Base-by-base conservation (phyloP, 2,329 filamentous ascomycete genomes). In the Calonectria henricotiae region DNA sequence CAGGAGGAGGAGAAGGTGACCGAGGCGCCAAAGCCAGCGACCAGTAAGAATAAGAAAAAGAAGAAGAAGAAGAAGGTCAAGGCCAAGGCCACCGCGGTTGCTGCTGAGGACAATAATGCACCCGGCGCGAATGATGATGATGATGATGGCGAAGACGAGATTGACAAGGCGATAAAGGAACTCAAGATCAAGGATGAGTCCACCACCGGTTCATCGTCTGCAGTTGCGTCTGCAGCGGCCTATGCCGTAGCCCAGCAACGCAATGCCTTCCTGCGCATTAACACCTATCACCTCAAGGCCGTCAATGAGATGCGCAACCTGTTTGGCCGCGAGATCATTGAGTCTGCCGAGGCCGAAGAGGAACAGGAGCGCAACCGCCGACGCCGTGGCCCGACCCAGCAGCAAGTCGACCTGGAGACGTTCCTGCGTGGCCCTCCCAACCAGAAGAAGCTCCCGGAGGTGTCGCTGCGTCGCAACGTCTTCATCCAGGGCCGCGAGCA, bases 401-500 rank as follows among this genome's bases (percentile, higher is more conserved):
- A 86, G 68, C 85, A 89, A 55, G 85, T 89, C 9, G 91, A 92
- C 69, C 82, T 90, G 55, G 87, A 90, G 78, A 87, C 85, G 0
- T 89, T 84, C 69, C 81, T 90, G 27, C 85, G 84, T 66, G 85
- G 87, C 5, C 88, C 88, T 17, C 87, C 89, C 27, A 87, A 88
- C 1, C 76, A 77, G 4, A 88, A 90, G 75, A 91, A 89, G 75
- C 86, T 96, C 62, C 89, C 91, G 1, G 91, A 94, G 63, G 86
- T 94, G 37, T 91, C 92, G 23, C 85, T 94, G 35, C 89, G 93
- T 51, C 89, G 92, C 41, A 98, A 98, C 78, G 88, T 94, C 13
- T 96, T 98, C 78, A 90, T 97, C 70, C 93, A 95, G 75, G 94
- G 94, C 58, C 95, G 94, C 78, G 94, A 96, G 73, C 90, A 93